phyloP scores from a whole-genome alignment of 1,139 yeast genomes.

The Blastobotrys malaysiensis region DNA sequence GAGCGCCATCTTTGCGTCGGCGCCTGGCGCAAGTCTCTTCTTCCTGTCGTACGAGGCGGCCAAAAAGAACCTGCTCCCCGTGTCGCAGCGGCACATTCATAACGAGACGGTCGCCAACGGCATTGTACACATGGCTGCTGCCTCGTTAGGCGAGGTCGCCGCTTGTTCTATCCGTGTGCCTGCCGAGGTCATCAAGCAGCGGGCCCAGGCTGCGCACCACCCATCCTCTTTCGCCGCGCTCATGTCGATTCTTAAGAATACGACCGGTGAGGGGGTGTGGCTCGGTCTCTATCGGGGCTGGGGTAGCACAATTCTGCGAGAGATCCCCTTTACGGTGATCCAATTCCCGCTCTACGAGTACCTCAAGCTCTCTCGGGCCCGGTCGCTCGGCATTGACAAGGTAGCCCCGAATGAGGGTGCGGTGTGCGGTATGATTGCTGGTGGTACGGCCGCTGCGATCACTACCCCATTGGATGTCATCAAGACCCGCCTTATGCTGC shows the following conservation, averaged over 20 bases:
- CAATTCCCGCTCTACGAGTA: conserved; percentile 92
- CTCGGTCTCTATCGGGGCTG: conserved; percentile 88
- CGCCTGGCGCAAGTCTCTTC: conserved; percentile 86
- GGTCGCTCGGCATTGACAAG: conserved; percentile 33
- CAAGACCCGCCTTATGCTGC: conserved; percentile 86
- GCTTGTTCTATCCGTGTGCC: conserved; percentile 96
- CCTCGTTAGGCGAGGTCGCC: conserved; percentile 84
- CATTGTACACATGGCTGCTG: conserved; percentile 71
- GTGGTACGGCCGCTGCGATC: conserved; percentile 87
- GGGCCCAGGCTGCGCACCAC: conserved; percentile 74
- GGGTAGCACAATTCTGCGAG: conserved; percentile 86
- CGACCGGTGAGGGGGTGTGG: conserved; percentile 70
- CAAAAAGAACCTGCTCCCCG: conserved; percentile 52
- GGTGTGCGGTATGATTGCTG: conserved; percentile 88
- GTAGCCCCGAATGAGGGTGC: conserved; percentile 77
- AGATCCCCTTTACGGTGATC: conserved; percentile 90
- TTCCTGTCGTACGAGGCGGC: conserved; percentile 82
- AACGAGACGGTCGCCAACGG: conserved; percentile 37
- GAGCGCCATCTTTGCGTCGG: conserved; percentile 89
- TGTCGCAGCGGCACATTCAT: conserved; percentile 26
- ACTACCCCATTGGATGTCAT: conserved; percentile 93
- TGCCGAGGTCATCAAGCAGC: conserved; percentile 90
- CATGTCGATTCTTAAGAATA: conserved; percentile 50
- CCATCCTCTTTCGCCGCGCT: conserved; percentile 63
- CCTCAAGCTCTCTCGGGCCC: conserved; percentile 56